Percentiles rank a stretch among this genome's conserved stretches.
phyloP scores from a whole-genome alignment of 257 asterid genomes.

The Fraxinus cuspidata region DNA sequence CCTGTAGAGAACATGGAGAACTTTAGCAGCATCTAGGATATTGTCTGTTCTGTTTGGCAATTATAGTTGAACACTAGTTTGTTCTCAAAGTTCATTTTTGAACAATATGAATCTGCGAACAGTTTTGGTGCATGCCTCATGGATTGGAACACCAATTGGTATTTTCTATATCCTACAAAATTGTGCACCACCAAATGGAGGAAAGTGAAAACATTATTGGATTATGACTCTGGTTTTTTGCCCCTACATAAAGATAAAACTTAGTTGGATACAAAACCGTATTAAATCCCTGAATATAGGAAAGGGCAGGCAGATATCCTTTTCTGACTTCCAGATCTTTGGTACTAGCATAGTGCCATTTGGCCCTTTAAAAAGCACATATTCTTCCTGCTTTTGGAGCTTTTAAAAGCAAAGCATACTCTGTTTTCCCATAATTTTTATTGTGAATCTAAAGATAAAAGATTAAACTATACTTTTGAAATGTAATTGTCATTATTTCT shows the following conservation, averaged over 20 bases:
- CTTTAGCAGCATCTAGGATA: conserved; percentile 18
- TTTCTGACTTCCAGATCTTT: neutral
- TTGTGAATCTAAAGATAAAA: neutral
- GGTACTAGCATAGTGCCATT: neutral
- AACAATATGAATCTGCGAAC: conserved; percentile 14
- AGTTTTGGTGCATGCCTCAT: neutral
- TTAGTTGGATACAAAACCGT: neutral
- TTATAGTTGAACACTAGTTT: neutral
- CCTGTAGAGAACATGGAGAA: conserved; percentile 16
- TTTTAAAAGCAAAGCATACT: conserved; percentile 5
- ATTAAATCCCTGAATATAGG: neutral
- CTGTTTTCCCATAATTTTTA: neutral
- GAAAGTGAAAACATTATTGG: neutral
- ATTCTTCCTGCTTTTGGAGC: conserved; percentile 6
- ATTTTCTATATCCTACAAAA: neutral
- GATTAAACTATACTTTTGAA: neutral
- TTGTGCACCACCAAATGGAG: neutral
- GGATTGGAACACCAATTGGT: neutral
- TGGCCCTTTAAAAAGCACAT: neutral
- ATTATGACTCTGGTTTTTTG: conserved; percentile 6
- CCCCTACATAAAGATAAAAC: neutral
- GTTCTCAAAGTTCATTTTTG: conserved; percentile 3
- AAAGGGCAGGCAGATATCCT: neutral
- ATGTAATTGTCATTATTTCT: conserved; percentile 3
- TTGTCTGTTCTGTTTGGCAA: neutral